phyloP scores from a whole-genome alignment of 2,329 filamentous ascomycete genomes.

The Nigrograna mackinnonii region DNA sequence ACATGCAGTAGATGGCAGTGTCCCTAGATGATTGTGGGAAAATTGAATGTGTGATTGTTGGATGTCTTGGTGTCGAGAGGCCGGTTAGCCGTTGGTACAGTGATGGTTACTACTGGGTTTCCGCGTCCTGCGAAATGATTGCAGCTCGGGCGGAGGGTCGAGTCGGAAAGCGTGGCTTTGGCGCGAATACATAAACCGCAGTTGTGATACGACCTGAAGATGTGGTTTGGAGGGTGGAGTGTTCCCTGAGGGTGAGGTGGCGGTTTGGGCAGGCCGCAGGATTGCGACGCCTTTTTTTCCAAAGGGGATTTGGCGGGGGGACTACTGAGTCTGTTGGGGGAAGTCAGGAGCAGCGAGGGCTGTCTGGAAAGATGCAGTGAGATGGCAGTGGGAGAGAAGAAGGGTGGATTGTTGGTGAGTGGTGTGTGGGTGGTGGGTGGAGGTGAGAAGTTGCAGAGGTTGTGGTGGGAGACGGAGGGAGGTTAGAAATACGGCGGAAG shows the following conservation, averaged over 20 bases:
- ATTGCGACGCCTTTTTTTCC: slow-evolving; percentile 17
- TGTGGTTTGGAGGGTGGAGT: slow-evolving; percentile 33
- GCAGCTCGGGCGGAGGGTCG: slow-evolving; percentile 92
- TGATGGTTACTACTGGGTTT: slow-evolving; percentile 90
- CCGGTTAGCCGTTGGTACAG: slow-evolving; percentile 88
- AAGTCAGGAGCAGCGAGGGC: too few species aligned
- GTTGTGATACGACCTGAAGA: slow-evolving; percentile 35
- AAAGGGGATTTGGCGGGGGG: slow-evolving; percentile 6
- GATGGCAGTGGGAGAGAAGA: too few species aligned
- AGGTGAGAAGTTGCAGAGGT: not conserved
- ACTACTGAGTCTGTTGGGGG: not conserved
- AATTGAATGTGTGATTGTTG: slow-evolving; percentile 47
- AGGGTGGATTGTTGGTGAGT: slow-evolving; percentile 2
- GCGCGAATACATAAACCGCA: slow-evolving; percentile 99
- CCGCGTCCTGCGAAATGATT: slow-evolving; percentile 93
- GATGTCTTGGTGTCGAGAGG: slow-evolving; percentile 17
- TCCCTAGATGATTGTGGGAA: slow-evolving; percentile 20
- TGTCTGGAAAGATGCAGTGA: too few species aligned
- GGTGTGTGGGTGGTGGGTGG: not conserved
- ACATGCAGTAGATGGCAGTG: slow-evolving; percentile 60
- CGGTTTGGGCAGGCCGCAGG: slow-evolving; percentile 35
- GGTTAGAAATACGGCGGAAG: not conserved
- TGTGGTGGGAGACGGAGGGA: not conserved
- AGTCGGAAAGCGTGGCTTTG: slow-evolving; percentile 92
- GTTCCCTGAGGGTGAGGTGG: slow-evolving; percentile 32